These are phyloP conservation scores for Heritiera fomes DNA, from an alignment of 345 rosid species.

Conservation along the genomic window DNA sequence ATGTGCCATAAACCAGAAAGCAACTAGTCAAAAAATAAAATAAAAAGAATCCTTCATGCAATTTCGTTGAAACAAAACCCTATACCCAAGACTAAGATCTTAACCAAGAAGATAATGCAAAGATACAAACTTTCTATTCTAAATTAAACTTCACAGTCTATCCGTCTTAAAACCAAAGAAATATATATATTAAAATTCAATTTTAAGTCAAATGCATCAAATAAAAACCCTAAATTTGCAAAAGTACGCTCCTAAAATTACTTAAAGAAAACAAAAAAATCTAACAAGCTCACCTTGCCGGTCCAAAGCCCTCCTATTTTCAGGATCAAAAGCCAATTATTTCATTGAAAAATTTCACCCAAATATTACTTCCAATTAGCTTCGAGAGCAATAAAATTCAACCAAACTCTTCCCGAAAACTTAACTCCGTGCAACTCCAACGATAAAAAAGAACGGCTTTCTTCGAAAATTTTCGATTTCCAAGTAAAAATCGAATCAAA, in stretches of 20 bases:
- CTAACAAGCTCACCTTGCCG: slow-evolving; percentile 10
- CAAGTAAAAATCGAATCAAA: not conserved
- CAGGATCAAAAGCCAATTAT: not conserved
- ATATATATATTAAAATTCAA: not conserved
- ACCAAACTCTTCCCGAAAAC: not conserved
- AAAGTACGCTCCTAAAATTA: not conserved
- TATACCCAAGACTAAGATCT: not conserved
- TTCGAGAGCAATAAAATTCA: not conserved
- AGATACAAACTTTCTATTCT: not conserved
- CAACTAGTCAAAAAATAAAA: not conserved
- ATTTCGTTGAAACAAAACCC: not conserved
- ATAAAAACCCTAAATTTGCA: slow-evolving; percentile 1
- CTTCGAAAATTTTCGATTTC: not conserved
- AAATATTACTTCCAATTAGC: not conserved
- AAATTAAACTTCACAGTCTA: not conserved
- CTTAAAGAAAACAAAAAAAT: not conserved
- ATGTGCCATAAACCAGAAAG: not conserved
- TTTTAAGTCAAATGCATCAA: not conserved
- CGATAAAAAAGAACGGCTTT: not conserved
- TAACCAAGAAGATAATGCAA: not conserved
- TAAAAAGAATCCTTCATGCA: not conserved
- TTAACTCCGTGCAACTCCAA: not conserved
- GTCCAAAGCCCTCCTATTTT: not conserved
- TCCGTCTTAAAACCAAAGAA: not conserved
- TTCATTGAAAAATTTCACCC: slow-evolving; percentile 5